phyloP scores from a whole-genome alignment of 805 yeast species.

The Suhomyces pyralidae region DNA sequence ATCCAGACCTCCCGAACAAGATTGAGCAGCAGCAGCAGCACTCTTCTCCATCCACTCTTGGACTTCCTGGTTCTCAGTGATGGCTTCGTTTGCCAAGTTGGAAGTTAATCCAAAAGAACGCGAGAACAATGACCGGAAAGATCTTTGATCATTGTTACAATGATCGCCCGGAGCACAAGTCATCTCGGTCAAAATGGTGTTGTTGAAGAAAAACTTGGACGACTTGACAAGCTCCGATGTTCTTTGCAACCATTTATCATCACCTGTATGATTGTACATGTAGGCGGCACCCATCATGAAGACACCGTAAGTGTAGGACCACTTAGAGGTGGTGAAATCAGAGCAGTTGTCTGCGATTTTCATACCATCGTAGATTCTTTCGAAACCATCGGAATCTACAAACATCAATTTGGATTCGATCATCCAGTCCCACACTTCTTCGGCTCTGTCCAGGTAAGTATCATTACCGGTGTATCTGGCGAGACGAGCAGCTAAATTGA shows the following conservation, averaged over 20 bases:
- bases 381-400: constrained; percentile 14
- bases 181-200: constrained; percentile 56
- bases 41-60: constrained; percentile 44
- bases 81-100: constrained; percentile 48
- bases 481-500: constrained; percentile 82
- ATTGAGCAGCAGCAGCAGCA: constrained; percentile 65
- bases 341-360: constrained; percentile 47
- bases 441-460: constrained; percentile 73
- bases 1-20: constrained; percentile 79
- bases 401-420: constrained; percentile 28
- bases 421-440: constrained; percentile 80
- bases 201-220: constrained; percentile 42
- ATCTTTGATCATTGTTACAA: constrained; percentile 75
- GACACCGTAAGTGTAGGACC: constrained; percentile 73
- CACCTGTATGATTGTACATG: constrained; percentile 59
- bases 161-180: constrained; percentile 51
- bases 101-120: constrained; percentile 62
- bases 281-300: constrained; percentile 68
- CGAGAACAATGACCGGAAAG: constrained; percentile 68
- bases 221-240: constrained; percentile 36
- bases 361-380: constrained; percentile 59
- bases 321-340: constrained; percentile 47
- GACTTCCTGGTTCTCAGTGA: background rate
- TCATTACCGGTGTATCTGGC: constrained; percentile 78
- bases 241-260: constrained; percentile 39